Evolutionary conservation across 345 rosid species (phyloP), one percentile per base, ranked within the genome.

Genomic region (Hibiscus mutabilis): DNA sequence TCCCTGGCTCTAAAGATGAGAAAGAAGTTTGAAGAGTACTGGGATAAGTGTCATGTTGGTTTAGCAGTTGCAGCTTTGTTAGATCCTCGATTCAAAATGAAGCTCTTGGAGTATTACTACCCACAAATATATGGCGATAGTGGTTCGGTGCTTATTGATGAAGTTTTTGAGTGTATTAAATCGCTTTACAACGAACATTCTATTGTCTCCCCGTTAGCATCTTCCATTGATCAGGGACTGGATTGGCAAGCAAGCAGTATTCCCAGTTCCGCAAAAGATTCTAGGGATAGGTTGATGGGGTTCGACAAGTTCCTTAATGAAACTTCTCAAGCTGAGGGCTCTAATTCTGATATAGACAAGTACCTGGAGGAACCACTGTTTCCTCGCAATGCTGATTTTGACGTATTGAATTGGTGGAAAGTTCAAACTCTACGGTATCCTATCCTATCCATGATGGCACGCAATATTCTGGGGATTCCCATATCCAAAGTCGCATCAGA

Each of bases 1-100:
- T 80, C 85, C 22, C 49, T 84, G 78, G 93, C 88, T 47, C 44
- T 47, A 25, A 88, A 82, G 80, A 86, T 92, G 89, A 86, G 86
- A 77, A 78, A 72, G 70, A 83, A 70, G 78, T 89, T 92, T 52
- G 87, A 89, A 3, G 88, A 84, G 59, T 92, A 84, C 62, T 92
- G 92, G 93, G 89, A 86, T 33, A 91, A 82, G 70, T 88, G 94
- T 79, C 78, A 82, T 77, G 72, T 88, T 75, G 82, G 86, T 65
- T 77, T 89, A 66, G 96, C 93, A 58, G 83, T 89, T 46, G 89
- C 96, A 3, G 86, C 90, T 42, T 85, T 89, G 82, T 74, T 91
- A 78, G 97, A 91, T 79, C 96, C 97, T 21, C 82, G 93, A 18
- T 91, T 84, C 81, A 91, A 91, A 78, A 82, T 91, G 91, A 91